A percentile compares a stretch with the other conserved stretches of the same genome.
Conservation (phyloP, 1,139 yeast genomes). For the Pichia sp. region DNA sequence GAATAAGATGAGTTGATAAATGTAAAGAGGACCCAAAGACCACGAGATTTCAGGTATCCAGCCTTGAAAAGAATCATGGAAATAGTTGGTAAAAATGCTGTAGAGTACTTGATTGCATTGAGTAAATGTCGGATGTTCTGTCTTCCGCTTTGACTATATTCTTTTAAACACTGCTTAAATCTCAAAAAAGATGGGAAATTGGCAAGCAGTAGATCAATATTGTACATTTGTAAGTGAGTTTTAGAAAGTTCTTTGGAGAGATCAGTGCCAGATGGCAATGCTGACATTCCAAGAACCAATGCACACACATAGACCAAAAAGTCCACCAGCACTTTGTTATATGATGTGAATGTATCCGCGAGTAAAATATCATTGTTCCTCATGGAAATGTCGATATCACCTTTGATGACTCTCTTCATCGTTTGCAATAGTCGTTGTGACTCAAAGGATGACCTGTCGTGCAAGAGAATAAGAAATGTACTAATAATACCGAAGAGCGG, state of each 20-base stretch:
- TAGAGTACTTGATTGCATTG: conserved; percentile 69
- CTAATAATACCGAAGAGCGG: conserved; percentile 26
- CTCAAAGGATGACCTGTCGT: conserved; percentile 32
- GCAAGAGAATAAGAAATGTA: conserved; percentile 20
- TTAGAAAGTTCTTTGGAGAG: conserved; percentile 21
- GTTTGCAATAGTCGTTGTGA: conserved; percentile 46
- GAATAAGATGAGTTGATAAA: conserved; percentile 70
- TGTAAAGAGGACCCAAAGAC: conserved; percentile 49
- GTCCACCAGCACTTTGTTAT: conserved; percentile 71
- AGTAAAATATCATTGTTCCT: conserved; percentile 76
- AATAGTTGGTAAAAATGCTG: conserved; percentile 63
- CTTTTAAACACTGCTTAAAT: conserved; percentile 74
- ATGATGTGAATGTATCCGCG: conserved; percentile 79
- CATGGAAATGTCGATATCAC: conserved; percentile 52
- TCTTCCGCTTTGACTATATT: conserved; percentile 47
- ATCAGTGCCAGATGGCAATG: conserved; percentile 26
- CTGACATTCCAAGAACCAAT: conserved; percentile 37
- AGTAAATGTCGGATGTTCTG: conserved; percentile 52
- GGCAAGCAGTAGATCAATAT: conserved; percentile 46
- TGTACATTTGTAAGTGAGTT: conserved; percentile 28
- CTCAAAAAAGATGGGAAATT: conserved; percentile 65
- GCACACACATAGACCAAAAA: conserved; percentile 46
- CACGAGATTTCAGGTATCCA: conserved; percentile 17
- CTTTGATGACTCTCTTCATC: conserved; percentile 48
- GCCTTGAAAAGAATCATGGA: conserved; percentile 38